Evolutionary conservation across 345 rosid species (phyloP).

Genomic region (Anastatica hierochuntica): DNA sequence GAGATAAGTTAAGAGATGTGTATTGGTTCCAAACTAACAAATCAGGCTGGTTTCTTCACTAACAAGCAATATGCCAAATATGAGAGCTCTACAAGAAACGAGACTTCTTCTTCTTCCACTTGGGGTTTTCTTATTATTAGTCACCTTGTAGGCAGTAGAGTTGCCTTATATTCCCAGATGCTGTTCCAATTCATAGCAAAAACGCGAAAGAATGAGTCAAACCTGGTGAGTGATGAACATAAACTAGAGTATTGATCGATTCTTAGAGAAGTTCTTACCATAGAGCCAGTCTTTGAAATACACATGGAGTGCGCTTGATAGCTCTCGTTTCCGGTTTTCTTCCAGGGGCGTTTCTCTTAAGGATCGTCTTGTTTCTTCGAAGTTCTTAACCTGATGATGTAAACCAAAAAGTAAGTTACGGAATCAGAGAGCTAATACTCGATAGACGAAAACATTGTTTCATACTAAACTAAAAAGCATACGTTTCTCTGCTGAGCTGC

Average conservation of each 20-base stretch:
- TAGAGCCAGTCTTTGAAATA: conserved; percentile 93
- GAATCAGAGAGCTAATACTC: too few relatives aligned
- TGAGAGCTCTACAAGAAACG: conserved; percentile 15
- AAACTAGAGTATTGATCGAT: not conserved
- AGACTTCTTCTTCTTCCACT: not conserved
- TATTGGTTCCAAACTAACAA: too few relatives aligned
- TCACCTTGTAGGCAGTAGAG: conserved; percentile 95
- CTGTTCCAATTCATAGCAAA: conserved; percentile 29
- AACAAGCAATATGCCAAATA: conserved; percentile 14
- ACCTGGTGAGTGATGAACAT: not conserved
- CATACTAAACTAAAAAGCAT: conserved; percentile 2
- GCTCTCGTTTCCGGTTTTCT: conserved; percentile 73
- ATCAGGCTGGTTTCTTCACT: not conserved
- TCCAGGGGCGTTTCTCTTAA: conserved; percentile 66
- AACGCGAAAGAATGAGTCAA: not conserved
- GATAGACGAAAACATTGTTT: too few relatives aligned
- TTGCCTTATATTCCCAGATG: conserved; percentile 89
- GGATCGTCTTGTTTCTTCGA: conserved; percentile 57
- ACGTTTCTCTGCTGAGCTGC: conserved; percentile 74
- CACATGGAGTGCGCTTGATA: conserved; percentile 73
- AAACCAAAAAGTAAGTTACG: too few relatives aligned
- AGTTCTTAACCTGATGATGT: conserved; percentile 51
- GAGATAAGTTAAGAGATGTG: too few relatives aligned
- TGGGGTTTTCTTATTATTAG: conserved; percentile 12
- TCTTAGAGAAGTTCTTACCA: conserved; percentile 35